Percentiles rank a stretch among this genome's conserved stretches.
Evolutionary conservation across 495 filamentous ascomycete species (phyloP).

Genomic region (Neurospora sp.): DNA sequence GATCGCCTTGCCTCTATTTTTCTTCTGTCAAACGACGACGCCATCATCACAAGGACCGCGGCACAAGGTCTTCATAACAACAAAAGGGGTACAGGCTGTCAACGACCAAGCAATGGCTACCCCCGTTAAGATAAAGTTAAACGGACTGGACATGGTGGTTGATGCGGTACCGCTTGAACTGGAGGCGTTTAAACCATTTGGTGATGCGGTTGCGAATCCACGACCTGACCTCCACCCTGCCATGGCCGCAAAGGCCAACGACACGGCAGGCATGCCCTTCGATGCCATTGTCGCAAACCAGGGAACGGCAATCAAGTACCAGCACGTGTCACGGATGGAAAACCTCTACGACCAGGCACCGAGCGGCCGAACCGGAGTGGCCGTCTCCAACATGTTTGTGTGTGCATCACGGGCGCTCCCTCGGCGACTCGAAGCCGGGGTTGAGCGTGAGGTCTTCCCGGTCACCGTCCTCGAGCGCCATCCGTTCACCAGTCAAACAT

Average conservation of each 20-base stretch:
- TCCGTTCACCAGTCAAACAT: conserved; percentile 88
- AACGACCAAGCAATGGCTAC: conserved; percentile 19
- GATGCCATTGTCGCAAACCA: conserved; percentile 60
- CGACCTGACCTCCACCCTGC: conserved; percentile 41
- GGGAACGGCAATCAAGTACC: conserved; percentile 77
- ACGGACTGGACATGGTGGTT: conserved; percentile 21
- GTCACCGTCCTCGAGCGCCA: conserved; percentile 81
- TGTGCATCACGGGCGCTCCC: conserved; percentile 55
- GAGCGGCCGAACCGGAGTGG: conserved; percentile 46
- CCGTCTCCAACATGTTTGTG: conserved; percentile 80
- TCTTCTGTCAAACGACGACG: background rate
- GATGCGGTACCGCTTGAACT: conserved; percentile 51
- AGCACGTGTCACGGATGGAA: conserved; percentile 57
- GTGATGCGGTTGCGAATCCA: conserved; percentile 70
- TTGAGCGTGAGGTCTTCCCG: conserved; percentile 40
- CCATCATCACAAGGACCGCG: background rate
- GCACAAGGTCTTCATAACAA: background rate
- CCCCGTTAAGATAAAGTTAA: conserved; percentile 7
- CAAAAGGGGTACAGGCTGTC: background rate
- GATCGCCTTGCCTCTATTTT: background rate
- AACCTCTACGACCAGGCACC: conserved; percentile 59
- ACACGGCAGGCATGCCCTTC: conserved; percentile 21
- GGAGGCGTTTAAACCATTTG: conserved; percentile 65
- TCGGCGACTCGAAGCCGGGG: background rate
- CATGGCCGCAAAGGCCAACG: conserved; percentile 16